Percentiles rank a stretch among this genome's conserved stretches.
Conservation (phyloP, 1,139 yeast species). For the Pneumocystis carinii region DNA sequence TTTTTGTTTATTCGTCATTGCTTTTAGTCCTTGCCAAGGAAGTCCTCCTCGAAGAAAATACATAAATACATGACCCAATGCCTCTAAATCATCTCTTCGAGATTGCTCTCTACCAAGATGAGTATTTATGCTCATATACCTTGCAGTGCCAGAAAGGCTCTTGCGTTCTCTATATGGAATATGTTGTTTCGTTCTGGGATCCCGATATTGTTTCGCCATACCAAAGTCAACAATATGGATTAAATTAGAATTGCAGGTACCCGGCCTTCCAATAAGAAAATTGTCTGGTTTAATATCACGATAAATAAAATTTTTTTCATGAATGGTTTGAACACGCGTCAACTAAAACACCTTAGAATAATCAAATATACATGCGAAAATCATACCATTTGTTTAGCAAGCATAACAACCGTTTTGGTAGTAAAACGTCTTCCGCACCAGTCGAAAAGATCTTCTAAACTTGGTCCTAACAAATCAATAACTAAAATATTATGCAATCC, state of each 20-base stretch:
- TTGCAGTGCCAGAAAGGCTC: constrained; percentile 87
- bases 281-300: constrained; percentile 95
- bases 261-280: constrained; percentile 62
- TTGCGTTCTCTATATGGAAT: constrained; percentile 93
- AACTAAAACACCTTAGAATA: constrained; percentile 2
- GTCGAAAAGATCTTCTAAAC: constrained; percentile 87
- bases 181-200: constrained; percentile 86
- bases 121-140: constrained; percentile 95
- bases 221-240: constrained; percentile 61
- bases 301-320: constrained; percentile 77
- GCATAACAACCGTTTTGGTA: constrained; percentile 76
- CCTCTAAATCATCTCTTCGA: constrained; percentile 90
- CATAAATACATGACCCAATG: constrained; percentile 85
- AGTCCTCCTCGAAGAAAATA: constrained; percentile 89
- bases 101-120: constrained; percentile 94
- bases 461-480: constrained; percentile 87
- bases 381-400: constrained; percentile 76
- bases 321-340: constrained; percentile 69
- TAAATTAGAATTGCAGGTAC: constrained; percentile 35
- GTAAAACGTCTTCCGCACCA: constrained; percentile 93
- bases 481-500: constrained; percentile 89
- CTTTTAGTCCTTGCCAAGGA: constrained; percentile 98
- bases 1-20: constrained; percentile 91
- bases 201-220: constrained; percentile 95
- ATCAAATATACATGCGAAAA: neutral